These are phyloP conservation scores for Lathyrus oleraceus DNA, from an alignment of 306 rosid genomes.

Conservation along the genomic window DNA sequence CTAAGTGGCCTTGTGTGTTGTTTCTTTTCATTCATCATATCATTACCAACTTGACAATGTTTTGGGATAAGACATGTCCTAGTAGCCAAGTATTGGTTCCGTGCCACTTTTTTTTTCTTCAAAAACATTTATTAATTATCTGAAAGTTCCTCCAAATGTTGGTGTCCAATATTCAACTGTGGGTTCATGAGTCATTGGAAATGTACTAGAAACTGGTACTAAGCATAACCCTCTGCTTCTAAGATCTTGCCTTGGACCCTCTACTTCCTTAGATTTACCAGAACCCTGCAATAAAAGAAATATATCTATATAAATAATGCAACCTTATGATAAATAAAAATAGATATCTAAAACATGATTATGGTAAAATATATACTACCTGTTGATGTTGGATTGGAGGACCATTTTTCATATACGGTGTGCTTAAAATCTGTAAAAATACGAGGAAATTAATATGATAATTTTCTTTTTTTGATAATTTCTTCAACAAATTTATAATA, in stretches of 20 bases:
- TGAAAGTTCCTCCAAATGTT: constrained; percentile 85
- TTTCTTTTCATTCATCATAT: constrained; percentile 45
- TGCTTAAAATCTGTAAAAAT: constrained; percentile 60
- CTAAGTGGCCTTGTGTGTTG: constrained; percentile 48
- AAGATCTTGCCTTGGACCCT: constrained; percentile 81
- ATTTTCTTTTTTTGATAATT: background rate
- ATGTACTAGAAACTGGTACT: constrained; percentile 94
- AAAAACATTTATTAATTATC: constrained; percentile 46
- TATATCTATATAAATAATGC: background rate
- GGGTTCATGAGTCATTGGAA: constrained; percentile 84
- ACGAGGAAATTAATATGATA: background rate
- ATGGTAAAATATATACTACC: constrained; percentile 37
- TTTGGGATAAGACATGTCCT: constrained; percentile 52
- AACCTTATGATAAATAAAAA: too few species aligned
- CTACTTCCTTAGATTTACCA: constrained; percentile 74
- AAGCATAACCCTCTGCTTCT: constrained; percentile 93
- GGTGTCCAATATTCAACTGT: constrained; percentile 97
- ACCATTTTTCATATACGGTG: constrained; percentile 95
- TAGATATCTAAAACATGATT: too few species aligned
- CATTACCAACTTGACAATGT: constrained; percentile 59
- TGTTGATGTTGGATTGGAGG: constrained; percentile 76
- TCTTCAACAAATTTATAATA: background rate
- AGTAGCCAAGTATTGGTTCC: constrained; percentile 42
- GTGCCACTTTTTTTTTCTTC: constrained; percentile 27
- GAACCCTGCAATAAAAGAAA: constrained; percentile 46